Base-by-base conservation (phyloP, 2,329 filamentous ascomycete genomes). In the Seiridium unicorne region DNA sequence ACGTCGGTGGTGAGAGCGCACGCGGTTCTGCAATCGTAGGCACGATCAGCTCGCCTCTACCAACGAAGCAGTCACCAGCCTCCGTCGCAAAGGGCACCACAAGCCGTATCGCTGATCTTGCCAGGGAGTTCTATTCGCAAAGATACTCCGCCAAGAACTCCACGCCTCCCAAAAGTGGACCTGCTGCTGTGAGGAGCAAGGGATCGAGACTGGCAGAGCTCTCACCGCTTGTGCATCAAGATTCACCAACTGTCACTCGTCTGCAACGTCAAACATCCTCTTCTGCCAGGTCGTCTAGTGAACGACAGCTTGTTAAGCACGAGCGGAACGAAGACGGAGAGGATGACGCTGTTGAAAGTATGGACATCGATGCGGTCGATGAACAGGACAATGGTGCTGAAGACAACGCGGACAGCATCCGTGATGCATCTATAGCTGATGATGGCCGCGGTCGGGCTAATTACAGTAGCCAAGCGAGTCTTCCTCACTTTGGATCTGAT, bases 91-190 rank as follows among this genome's bases (percentile, higher is more conserved):
- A 11, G 11, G 44, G n/a, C 36, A 38, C 61, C 63, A 9, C 46
- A 26, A 51, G 38, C 51, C 36, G 38, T 13, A 67, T 69, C 8
- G 66, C 67, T n/a, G 59, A 66, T 38, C 47, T 69, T 11, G 68
- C 65, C 3, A 61, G 69, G 53, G 64, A 65, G 11, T 60, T 69
- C 42, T 69, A 70, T 55, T 61, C 62, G 3, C 55, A 61, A 18
- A 69, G 62, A 38, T 64, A 65, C 40, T 62, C 60, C 26, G 63
- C 54, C 38, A 32, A 58, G 34, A 51, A 51, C 7, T 40, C 44
- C 7, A 51, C 55, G 32, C 35, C 55, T 32, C 40, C 11, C 34
- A 35, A 47, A 38, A 9, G 2, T 36, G 35, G 13, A 2, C 35
- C 11, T 8, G 11, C 32, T 10, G 42, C 55, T 51, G 18, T 36